phyloP scores from a whole-genome alignment of 805 yeast genomes.

The Candida endomychidarum region DNA sequence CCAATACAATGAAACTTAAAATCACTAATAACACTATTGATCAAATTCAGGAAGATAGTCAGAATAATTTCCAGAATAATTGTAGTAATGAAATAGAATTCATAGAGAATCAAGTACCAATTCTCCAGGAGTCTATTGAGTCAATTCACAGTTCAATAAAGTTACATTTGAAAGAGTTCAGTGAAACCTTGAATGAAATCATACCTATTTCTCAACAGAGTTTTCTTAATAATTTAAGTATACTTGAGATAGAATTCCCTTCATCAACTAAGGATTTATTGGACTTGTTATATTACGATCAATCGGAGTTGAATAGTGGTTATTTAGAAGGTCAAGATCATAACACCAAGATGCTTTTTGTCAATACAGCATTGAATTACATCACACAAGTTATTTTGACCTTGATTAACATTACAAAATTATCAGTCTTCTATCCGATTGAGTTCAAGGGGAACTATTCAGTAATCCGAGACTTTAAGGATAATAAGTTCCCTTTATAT shows the following conservation, averaged over 20 bases:
- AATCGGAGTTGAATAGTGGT: conserved; percentile 9
- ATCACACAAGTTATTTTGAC: conserved; percentile 28
- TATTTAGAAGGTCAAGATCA: conserved; percentile 14
- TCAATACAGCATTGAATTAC: conserved; percentile 34
- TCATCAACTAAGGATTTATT: conserved; percentile 29
- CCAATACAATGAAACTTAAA: conserved; percentile 24
- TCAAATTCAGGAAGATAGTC: conserved; percentile 17
- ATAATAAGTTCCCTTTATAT: conserved; percentile 26
- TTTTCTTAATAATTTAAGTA: conserved; percentile 25
- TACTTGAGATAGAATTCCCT: conserved; percentile 39
- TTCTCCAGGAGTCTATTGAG: conserved; percentile 22
- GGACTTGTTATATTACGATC: conserved; percentile 28
- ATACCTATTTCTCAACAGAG: conserved; percentile 27
- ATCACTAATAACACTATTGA: conserved; percentile 21
- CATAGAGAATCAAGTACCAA: conserved; percentile 26
- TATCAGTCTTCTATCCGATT: conserved; percentile 30
- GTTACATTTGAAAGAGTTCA: conserved; percentile 20
- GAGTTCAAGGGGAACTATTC: conserved; percentile 21
- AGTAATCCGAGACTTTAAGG: conserved; percentile 24
- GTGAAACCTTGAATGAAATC: conserved; percentile 22
- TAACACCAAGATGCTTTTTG: conserved; percentile 19
- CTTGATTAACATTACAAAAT: conserved; percentile 26
- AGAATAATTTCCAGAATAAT: conserved; percentile 9
- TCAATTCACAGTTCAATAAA: conserved; percentile 18
- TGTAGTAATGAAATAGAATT: conserved; percentile 25